Base-by-base conservation (phyloP, 176 grass and related monocot genomes). In the Carex myosuroides region DNA sequence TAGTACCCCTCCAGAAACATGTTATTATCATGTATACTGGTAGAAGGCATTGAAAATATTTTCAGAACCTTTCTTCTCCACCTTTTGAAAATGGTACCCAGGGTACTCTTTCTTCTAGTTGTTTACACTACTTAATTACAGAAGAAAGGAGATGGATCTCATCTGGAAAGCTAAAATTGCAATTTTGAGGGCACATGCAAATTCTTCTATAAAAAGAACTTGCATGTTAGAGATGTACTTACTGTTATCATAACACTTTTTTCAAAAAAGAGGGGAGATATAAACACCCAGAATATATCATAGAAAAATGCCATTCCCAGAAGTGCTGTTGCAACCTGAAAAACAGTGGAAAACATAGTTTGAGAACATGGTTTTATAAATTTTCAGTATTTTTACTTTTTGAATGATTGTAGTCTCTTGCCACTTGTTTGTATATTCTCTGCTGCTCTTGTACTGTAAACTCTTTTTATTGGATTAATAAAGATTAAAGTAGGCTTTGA, bases 271-370 rank as follows among this genome's bases (percentile, higher is more conserved):
- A 98, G 63, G 12, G 93, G 96, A 33, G 96, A 98, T 56, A 98
- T 84, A 90, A 98, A 98, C 83, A 98, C 96, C 96, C 96, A 98
- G 80, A 98, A 98, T 88, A 98, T 98, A 89, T 98, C 96, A 75
- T 95, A 95, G 24, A 82, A 73, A 50, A 98, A 98, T 6, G 96
- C 96, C 83, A 87, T 24, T 41, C 89, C 68, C 8, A 95, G 96
- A 80, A 98, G 89, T 24, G 91, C 83, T 46, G 96, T 62, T 7
- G 96, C 96, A 18, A 95, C 96, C 96, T 98, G 83, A 26, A 90
- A 86, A 92, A 8, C 20, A 76, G 72, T 48, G 39, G 30, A 55
- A 76, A 76, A 55, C 39, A 44, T 76, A 55, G 60, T 24, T 1
- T 61, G 8, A 22, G n/a, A 21, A 61, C 60, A 61, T 21, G 18